Conservation (phyloP, 805 yeast species). For the Saccharomycopsis synnaedendra region DNA sequence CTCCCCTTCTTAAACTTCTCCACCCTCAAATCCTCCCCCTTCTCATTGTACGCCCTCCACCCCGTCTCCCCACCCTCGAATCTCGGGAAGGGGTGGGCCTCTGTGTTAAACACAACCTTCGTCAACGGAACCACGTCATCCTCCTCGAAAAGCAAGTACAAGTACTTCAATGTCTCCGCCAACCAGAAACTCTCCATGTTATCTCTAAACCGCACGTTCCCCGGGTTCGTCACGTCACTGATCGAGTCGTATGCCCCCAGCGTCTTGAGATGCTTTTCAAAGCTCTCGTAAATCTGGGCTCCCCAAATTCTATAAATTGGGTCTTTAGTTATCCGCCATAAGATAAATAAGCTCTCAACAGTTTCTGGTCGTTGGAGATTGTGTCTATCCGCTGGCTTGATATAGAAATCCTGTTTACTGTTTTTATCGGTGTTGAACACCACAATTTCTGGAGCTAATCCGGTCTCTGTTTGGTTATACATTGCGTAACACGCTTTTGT, state of each 20-base stretch:
- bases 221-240: slow-evolving; percentile 46
- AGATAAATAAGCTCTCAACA: slow-evolving; percentile 73
- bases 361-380: slow-evolving; percentile 91
- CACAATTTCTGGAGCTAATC: slow-evolving; percentile 82
- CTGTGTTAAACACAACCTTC: slow-evolving; percentile 75
- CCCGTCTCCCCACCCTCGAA: slow-evolving; percentile 52
- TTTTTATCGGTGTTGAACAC: slow-evolving; percentile 54
- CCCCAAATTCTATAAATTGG: slow-evolving; percentile 83
- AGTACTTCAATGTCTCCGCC: slow-evolving; percentile 83
- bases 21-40: slow-evolving; percentile 12
- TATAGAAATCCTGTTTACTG: slow-evolving; percentile 39
- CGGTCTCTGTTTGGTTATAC: slow-evolving; percentile 67
- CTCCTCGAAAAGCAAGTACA: slow-evolving; percentile 69
- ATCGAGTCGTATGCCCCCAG: slow-evolving; percentile 49
- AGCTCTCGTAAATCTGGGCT: slow-evolving; percentile 68
- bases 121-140: slow-evolving; percentile 55
- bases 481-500: slow-evolving; percentile 75
- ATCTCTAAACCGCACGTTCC: slow-evolving; percentile 38
- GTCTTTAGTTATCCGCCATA: slow-evolving; percentile 73
- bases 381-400: slow-evolving; percentile 66
- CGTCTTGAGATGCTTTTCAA: slow-evolving; percentile 47
- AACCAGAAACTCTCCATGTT: slow-evolving; percentile 91
- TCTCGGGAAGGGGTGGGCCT: slow-evolving; percentile 87
- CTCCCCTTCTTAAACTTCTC: slow-evolving; percentile 7
- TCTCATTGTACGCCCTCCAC: slow-evolving; percentile 31